Percentiles rank a stretch among this genome's conserved stretches.
phyloP scores from a whole-genome alignment of 495 filamentous ascomycete genomes.

The Eremomyces bilateralis region DNA sequence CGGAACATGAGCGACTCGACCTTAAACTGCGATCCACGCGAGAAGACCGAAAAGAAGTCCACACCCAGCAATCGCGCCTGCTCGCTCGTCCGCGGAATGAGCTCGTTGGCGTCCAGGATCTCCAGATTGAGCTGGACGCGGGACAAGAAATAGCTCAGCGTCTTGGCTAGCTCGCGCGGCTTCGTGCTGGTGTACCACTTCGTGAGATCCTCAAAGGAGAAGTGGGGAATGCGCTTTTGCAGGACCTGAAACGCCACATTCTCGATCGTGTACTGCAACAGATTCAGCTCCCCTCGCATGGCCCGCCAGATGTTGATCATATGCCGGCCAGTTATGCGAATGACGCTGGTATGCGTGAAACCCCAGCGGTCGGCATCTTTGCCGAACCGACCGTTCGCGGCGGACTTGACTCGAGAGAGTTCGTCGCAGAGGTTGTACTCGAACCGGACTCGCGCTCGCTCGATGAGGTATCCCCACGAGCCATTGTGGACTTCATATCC shows the following conservation, averaged over 20 bases:
- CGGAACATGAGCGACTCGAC: conserved; percentile 97
- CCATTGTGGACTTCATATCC: conserved; percentile 87
- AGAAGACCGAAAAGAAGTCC: conserved; percentile 90
- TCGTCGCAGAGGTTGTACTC: conserved; percentile 81
- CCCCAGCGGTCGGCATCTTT: conserved; percentile 81
- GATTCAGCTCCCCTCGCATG: conserved; percentile 73
- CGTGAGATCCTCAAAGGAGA: conserved; percentile 55
- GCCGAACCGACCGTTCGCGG: conserved; percentile 61
- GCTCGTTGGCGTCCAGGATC: conserved; percentile 76
- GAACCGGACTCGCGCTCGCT: conserved; percentile 66
- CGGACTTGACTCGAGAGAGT: conserved; percentile 65
- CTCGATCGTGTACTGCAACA: conserved; percentile 90
- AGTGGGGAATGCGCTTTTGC: conserved; percentile 81
- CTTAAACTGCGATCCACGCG: conserved; percentile 88
- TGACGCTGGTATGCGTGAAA: conserved; percentile 71
- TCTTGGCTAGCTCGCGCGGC: conserved; percentile 45
- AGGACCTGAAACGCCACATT: conserved; percentile 88
- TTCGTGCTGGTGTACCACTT: conserved; percentile 52
- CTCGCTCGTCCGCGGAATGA: conserved; percentile 77
- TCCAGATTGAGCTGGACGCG: conserved; percentile 70
- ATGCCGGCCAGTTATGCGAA: conserved; percentile 75
- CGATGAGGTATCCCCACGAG: conserved; percentile 91
- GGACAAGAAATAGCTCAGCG: conserved; percentile 55
- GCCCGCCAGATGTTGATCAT: conserved; percentile 96
- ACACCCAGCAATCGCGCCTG: conserved; percentile 84